Evolutionary conservation across 805 yeast species (phyloP), one percentile per base, ranked within the genome.

Genomic region (Spathaspora arborariae): DNA sequence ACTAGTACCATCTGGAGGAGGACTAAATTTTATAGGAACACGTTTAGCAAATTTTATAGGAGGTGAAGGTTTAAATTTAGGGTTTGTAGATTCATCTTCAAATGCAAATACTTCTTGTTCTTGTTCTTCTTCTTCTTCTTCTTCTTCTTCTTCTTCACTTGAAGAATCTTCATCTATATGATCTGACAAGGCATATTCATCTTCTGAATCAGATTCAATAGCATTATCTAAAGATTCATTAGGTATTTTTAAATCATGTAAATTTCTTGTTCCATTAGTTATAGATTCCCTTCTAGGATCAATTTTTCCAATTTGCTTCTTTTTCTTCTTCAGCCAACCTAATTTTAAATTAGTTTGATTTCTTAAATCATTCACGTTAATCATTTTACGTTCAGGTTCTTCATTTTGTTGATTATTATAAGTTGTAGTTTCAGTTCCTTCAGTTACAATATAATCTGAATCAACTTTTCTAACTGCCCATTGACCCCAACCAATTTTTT

Each of bases 401-500:
- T 36, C 36, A 20, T 22, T 34, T 10, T 2, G 10, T 13, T 4
- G 15, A 22, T 30, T 19, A 18, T 6, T 41, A 22, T 30, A 7
- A 9, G 10, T n/a, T n/a, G 20, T 15, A 19, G 34, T 37, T 20
- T 63, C 69, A 3, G 64, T 58, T 46, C 78, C 81, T 55, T 76
- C 80, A 37, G 78, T 75, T 57, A 76, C 62, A 64, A 73, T 56
- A 57, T 57, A 62, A 64, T 77, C 70, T 24, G 65, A 75, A 60
- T 64, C 76, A 56, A 57, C 80, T 42, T 71, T 68, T 56, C 82
- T 76, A 2, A 91, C 95, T 20, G 86, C 86, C 98, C 98, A 91
- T 63, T 91, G 95, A 49, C 98, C 98, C 98, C 98, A 91, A 19
- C 97, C 97, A 26, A 91, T 89, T 67, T 91, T 91, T 59, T 89